These are phyloP conservation scores for Mucor lusitanicus DNA, from an alignment of 371 early-diverging fungal species.

Conservation along the genomic window DNA sequence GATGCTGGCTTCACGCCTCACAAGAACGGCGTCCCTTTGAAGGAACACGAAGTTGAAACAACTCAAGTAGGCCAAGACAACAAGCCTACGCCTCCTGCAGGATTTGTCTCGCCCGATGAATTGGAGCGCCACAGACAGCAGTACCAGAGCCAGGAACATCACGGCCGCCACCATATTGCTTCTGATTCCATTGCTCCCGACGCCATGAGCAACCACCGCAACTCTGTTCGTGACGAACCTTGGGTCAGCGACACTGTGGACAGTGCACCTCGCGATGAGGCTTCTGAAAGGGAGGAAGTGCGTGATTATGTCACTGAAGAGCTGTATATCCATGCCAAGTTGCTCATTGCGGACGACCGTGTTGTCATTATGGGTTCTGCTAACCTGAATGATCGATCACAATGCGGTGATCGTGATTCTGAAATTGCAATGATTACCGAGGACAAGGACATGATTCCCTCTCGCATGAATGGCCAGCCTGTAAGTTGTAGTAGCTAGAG, in stretches of 20 bases:
- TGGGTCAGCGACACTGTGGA: constrained; percentile 24
- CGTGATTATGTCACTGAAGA: constrained; percentile 77
- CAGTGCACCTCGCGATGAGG: constrained; percentile 16
- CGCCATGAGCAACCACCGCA: constrained; percentile 26
- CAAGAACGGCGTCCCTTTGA: constrained; percentile 1
- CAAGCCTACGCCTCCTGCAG: constrained; percentile 16
- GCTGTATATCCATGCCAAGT: constrained; percentile 90
- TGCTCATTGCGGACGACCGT: constrained; percentile 89
- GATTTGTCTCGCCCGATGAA: constrained; percentile 24
- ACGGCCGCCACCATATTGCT: constrained; percentile 4
- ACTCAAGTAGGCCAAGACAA: constrained; percentile 5
- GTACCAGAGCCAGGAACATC: not conserved
- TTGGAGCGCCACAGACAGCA: constrained; percentile 12
- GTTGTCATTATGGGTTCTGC: constrained; percentile 88
- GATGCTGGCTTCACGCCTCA: constrained; percentile 39
- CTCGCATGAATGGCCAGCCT: constrained; percentile 73
- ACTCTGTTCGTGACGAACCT: constrained; percentile 22
- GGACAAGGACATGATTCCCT: constrained; percentile 70
- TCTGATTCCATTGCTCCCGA: constrained; percentile 24
- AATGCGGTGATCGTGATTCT: constrained; percentile 88
- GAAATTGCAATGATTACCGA: constrained; percentile 86
- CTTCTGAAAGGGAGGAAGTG: constrained; percentile 29
- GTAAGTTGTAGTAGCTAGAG: constrained; percentile 33
- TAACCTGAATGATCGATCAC: constrained; percentile 91
- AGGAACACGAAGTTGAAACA: constrained; percentile 16